phyloP scores from a whole-genome alignment of 495 filamentous ascomycete genomes.

The Lasiosphaeria miniovina region DNA sequence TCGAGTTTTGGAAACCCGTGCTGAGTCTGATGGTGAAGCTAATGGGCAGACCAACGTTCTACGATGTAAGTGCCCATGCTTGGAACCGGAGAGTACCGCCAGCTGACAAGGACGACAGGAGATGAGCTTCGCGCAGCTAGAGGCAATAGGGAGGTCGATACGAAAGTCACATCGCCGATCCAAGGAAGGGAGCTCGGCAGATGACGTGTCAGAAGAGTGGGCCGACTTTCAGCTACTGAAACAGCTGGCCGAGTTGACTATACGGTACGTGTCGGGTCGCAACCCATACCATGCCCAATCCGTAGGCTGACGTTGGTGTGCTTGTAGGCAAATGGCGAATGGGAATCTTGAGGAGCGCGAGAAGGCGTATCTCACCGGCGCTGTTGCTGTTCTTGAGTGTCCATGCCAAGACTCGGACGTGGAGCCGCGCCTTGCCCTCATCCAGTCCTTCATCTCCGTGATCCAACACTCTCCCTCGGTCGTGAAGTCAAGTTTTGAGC shows the following conservation, averaged over 20 bases:
- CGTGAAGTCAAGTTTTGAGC: conserved; percentile 18
- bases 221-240: conserved; percentile 26
- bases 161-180: conserved; percentile 14
- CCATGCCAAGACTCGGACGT: conserved; percentile 21
- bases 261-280: conserved; percentile 25
- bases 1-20: conserved; percentile 30
- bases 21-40: conserved; percentile 48
- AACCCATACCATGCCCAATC: background rate
- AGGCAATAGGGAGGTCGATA: conserved; percentile 22
- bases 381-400: conserved; percentile 25
- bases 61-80: conserved; percentile 35
- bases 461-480: conserved; percentile 12
- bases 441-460: conserved; percentile 18
- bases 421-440: conserved; percentile 19
- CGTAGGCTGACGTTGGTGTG: conserved; percentile 10
- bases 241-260: conserved; percentile 27
- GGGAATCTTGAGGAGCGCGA: conserved; percentile 34
- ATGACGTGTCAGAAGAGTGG: conserved; percentile 9
- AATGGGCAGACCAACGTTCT: conserved; percentile 47
- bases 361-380: conserved; percentile 30
- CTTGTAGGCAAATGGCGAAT: conserved; percentile 31
- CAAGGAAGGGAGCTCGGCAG: conserved; percentile 8
- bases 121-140: conserved; percentile 30
- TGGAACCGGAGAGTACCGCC: background rate
- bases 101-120: conserved; percentile 16